Evolutionary conservation across 805 yeast genomes (phyloP), one percentile per base, ranked within the genome.

Genomic region (Scheffersomyces amazonensis): DNA sequence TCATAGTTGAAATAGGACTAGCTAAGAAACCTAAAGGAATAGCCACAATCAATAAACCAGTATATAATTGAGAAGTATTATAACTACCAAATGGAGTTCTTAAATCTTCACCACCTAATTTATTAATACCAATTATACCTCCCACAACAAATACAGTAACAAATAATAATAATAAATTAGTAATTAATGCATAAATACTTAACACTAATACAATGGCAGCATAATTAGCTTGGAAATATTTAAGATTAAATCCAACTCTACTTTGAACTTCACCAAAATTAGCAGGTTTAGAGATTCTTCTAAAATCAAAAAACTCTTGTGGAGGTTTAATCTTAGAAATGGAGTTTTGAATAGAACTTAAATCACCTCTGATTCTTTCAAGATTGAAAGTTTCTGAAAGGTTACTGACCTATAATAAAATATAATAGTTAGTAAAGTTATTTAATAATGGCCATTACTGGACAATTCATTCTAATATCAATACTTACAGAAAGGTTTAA

Each of bases 261-360:
- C 86, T 78, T 67, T 93, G 99, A 35, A 86, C 71, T 49, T 93
- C 99, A 34, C 84, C 81, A 60, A 89, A 84, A 62, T 88, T 89
- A 38, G 78, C 80, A 16, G 99, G 99, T 60, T 88, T 89, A 25
- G 96, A 85, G 44, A 93, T 62, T 59, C 96, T 82, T 63, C 89
- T 85, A 56, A 86, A 65, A 60, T 93, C 97, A 56, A 93, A 87
- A 59, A 93, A 93, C 60, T 93, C 99, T 62, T 84, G 93, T 30
- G 95, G 90, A 25, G 97, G 87, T 56, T 86, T 83, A 44, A 93
- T 62, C 52, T 85, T 78, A 34, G 93, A 64, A 44, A 89, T 69
- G 46, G 81, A 77, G 27, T 73, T 54, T 56, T 83, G 87, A 35
- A 91, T 49, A 2, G 80, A 48, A 28, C 64, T 66, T 16, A 79